Conservation (phyloP, 805 yeast species). For the Kuraishia hungarica region DNA sequence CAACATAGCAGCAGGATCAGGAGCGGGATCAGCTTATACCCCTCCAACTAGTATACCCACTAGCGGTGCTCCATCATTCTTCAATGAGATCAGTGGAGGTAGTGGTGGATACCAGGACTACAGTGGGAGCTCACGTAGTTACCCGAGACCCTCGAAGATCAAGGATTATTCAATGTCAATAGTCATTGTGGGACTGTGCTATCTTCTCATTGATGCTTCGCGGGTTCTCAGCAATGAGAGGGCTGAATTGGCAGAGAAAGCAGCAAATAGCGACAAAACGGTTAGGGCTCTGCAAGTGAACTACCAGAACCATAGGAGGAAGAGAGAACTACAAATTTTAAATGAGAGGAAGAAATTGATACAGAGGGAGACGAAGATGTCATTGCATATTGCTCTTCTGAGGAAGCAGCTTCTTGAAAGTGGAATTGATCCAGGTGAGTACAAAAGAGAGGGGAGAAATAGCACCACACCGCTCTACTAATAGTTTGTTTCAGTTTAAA, state of each 20-base stretch:
- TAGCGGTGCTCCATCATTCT: not conserved
- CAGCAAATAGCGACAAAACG: constrained; percentile 23
- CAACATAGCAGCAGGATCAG: too few relatives aligned
- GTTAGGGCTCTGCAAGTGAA: constrained; percentile 34
- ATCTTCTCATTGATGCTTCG: not conserved
- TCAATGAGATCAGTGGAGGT: not conserved
- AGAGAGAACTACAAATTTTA: constrained; percentile 41
- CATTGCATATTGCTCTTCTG: constrained; percentile 57
- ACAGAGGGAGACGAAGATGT: constrained; percentile 49
- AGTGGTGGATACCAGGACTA: not conserved
- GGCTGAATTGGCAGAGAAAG: constrained; percentile 17
- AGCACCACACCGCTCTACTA: too few relatives aligned
- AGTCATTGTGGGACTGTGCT: not conserved
- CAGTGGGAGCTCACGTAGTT: not conserved
- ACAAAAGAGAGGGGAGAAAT: not conserved
- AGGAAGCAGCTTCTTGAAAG: constrained; percentile 50
- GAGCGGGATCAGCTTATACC: not conserved
- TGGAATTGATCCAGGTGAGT: constrained; percentile 40
- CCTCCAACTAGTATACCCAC: not conserved
- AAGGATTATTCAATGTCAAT: not conserved
- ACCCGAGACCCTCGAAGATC: not conserved
- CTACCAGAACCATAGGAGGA: constrained; percentile 40
- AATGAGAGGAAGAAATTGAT: constrained; percentile 41
- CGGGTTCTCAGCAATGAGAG: constrained; percentile 13
- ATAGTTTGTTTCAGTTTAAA: too few relatives aligned